Evolutionary conservation across 2,329 filamentous ascomycete species (phyloP).

Genomic region (Neonectria hederae): DNA sequence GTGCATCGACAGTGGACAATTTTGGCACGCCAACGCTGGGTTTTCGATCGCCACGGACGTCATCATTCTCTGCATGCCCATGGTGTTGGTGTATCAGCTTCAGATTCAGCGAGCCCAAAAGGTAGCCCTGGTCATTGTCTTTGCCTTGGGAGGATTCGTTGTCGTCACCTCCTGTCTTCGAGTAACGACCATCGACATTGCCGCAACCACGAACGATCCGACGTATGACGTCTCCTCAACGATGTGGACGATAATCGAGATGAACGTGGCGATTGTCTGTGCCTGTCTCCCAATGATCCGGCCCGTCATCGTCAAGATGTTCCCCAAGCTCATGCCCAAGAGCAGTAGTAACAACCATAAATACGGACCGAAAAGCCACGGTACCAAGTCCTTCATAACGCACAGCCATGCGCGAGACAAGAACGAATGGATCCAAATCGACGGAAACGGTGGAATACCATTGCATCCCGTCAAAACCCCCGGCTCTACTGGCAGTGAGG

Average conservation of each 20-base stretch:
- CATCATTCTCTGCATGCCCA: conserved; percentile 55
- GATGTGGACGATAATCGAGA: conserved; percentile 52
- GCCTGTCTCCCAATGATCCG: conserved; percentile 52
- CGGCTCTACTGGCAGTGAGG: conserved; percentile 38
- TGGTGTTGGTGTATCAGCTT: conserved; percentile 55
- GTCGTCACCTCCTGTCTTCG: conserved; percentile 46
- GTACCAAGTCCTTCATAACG: conserved; percentile 27
- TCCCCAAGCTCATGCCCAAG: conserved; percentile 38
- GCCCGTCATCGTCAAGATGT: conserved; percentile 42
- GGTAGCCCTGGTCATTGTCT: conserved; percentile 49
- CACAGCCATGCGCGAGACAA: conserved; percentile 34
- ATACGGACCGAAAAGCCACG: conserved; percentile 28
- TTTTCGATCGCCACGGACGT: conserved; percentile 58
- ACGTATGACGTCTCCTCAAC: conserved; percentile 48
- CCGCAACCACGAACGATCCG: conserved; percentile 40
- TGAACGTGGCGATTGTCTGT: conserved; percentile 52
- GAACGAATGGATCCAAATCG: conserved; percentile 39
- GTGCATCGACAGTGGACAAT: conserved; percentile 55
- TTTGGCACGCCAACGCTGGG: conserved; percentile 59
- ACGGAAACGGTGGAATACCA: conserved; percentile 32
- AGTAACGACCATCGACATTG: conserved; percentile 43
- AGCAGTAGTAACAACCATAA: conserved; percentile 32
- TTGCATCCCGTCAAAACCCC: conserved; percentile 31
- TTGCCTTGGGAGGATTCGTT: conserved; percentile 50
- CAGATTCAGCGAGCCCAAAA: conserved; percentile 52